Conservation (phyloP, 2,329 filamentous ascomycete species). For the Grosmannia clavigera region DNA sequence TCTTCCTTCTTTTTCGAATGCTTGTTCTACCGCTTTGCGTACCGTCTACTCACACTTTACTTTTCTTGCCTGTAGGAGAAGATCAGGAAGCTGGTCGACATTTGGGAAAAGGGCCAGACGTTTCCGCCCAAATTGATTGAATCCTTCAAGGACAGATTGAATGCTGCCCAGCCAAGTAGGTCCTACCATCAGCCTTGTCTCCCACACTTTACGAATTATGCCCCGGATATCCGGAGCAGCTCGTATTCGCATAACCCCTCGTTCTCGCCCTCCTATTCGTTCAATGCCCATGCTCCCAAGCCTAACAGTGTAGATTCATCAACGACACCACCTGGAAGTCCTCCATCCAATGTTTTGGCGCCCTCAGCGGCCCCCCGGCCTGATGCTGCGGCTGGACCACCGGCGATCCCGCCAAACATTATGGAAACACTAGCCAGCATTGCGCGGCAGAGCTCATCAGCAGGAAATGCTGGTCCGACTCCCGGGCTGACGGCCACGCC, state of each 20-base stretch:
- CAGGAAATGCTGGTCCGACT: conserved; percentile 21
- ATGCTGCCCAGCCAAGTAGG: conserved; percentile 52
- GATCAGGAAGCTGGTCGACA: conserved; percentile 88
- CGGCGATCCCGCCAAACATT: conserved; percentile 43
- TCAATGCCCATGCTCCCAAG: conserved; percentile 3
- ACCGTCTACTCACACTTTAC: conserved; percentile 23
- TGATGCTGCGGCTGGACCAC: conserved; percentile 24
- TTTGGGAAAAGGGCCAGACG: conserved; percentile 92
- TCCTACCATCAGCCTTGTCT: conserved; percentile 14
- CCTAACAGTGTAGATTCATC: conserved; percentile 42
- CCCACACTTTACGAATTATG: conserved; percentile 3
- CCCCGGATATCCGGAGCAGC: not conserved
- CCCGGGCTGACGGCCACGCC: conserved; percentile 16
- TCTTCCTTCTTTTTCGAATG: not conserved
- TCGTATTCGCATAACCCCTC: not conserved
- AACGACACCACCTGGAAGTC: conserved; percentile 58
- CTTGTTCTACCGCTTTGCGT: not conserved
- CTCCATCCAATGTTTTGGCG: conserved; percentile 33
- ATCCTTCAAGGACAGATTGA: conserved; percentile 72
- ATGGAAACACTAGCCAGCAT: conserved; percentile 71
- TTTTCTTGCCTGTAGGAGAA: conserved; percentile 59
- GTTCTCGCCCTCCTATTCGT: not conserved
- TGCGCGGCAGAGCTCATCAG: conserved; percentile 56
- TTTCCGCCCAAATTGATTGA: conserved; percentile 72
- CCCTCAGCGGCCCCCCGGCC: conserved; percentile 11